Evolutionary conservation across 192 early-diverging fungal genomes (phyloP), one percentile per base, ranked within the genome.

Genomic region (Backusella macrospora): DNA sequence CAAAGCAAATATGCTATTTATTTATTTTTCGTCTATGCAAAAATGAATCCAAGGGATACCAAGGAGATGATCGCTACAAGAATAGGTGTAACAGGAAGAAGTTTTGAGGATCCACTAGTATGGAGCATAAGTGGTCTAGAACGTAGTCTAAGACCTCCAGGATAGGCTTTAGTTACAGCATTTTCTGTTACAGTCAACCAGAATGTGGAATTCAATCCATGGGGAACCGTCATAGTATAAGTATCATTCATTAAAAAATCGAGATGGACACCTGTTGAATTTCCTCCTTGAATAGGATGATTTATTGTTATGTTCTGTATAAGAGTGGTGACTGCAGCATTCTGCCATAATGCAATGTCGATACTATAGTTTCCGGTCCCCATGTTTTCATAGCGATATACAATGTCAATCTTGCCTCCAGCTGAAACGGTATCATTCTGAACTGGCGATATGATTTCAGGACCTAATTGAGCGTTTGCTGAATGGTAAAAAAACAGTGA

Each of bases 321-420:
- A 21, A 29, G 23, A 7, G 16, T n/a, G 9, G 18, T 62, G 1
- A 52, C 70, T 8, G 42, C 44, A 16, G 73, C 16, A 62, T 74
- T 68, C 49, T 73, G 47, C 75, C 73, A 78, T n/a, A 72, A 67
- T 65, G 47, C 16, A 46, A 81, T 70, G 63, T 76, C 68, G 15
- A 78, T 70, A 3, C 38, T 47, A 46, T 78, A 77, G 21, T 74
- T 46, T 46, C 80, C 80, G 48, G 55, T 69, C 5, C 80, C 80
- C 39, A 81, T 63, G 45, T 81, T 81, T 68, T 73, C 47, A 69
- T 81, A 81, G n/a, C 42, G n/a, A 18, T 77, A 77, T 7, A 39
- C 42, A 49, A 81, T 77, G 26, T 74, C 52, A 15, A 78, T 38
- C 6, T 62, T 78, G 4, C 39, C 29, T 38, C 76, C 76, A 9